Evolutionary conservation across 1,284 basidiomycete genomes (phyloP).

Genomic region (Sporisorium exsertum): DNA sequence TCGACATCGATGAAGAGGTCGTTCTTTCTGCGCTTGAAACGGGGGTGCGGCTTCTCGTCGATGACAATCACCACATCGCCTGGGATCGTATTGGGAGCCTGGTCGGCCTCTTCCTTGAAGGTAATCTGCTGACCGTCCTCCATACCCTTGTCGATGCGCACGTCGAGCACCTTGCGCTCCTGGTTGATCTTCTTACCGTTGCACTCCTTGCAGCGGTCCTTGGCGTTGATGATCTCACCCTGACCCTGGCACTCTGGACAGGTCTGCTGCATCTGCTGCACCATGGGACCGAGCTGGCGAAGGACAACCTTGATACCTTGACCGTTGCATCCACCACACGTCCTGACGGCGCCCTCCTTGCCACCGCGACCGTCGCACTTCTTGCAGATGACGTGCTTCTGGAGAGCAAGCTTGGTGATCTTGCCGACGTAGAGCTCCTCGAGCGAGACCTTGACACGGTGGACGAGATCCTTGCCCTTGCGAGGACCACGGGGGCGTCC

Average conservation of each 20-base stretch:
- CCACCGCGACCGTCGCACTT: conserved; percentile 97
- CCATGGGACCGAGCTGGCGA: conserved; percentile 98
- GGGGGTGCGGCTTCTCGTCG: conserved; percentile 92
- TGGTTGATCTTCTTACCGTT: conserved; percentile 94
- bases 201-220: conserved; percentile 92
- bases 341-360: conserved; percentile 92
- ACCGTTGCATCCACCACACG: conserved; percentile 84
- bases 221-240: conserved; percentile 92
- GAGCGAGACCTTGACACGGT: conserved; percentile 93
- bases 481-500: conserved; percentile 82
- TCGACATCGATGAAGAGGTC: conserved; percentile 89
- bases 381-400: conserved; percentile 91
- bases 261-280: conserved; percentile 96
- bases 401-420: conserved; percentile 95
- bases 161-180: conserved; percentile 98
- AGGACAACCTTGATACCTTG: conserved; percentile 91
- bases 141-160: conserved; percentile 99
- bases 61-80: conserved; percentile 98
- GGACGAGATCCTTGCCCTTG: conserved; percentile 97
- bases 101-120: conserved; percentile 95
- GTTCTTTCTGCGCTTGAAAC: conserved; percentile 92
- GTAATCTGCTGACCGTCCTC: conserved; percentile 95
- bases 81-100: conserved; percentile 87
- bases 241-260: conserved; percentile 92
- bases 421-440: conserved; percentile 99